phyloP scores from a whole-genome alignment of 1,284 basidiomycete genomes.

The Porodaedalea pini region DNA sequence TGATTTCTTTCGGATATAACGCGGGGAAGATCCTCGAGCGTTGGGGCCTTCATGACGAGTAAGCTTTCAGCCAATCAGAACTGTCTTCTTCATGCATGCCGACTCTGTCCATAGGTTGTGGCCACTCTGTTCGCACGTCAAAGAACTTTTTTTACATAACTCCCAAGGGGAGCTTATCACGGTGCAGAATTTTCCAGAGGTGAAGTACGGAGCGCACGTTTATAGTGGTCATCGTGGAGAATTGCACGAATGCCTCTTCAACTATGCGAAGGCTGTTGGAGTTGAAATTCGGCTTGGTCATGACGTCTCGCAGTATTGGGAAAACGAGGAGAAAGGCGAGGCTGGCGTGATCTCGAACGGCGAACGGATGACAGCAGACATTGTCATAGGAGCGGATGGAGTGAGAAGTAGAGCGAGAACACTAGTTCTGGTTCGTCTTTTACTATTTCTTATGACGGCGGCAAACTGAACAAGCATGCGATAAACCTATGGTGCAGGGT shows the following conservation, averaged over 20 bases:
- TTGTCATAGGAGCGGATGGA: conserved; percentile 25
- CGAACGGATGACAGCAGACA: conserved; percentile 21
- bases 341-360: conserved; percentile 22
- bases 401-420: conserved; percentile 19
- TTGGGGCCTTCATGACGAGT: conserved; percentile 23
- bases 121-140: conserved; percentile 21
- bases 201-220: conserved; percentile 12
- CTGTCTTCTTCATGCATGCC: too few relatives aligned
- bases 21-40: conserved; percentile 17
- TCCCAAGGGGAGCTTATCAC: conserved; percentile 20
- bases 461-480: too few relatives aligned
- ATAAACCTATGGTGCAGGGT: too few relatives aligned
- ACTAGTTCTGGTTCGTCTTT: conserved; percentile 27
- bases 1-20: too few relatives aligned
- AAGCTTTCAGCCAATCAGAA: too few relatives aligned
- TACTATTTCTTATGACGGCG: too few relatives aligned
- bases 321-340: conserved; percentile 18
- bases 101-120: conserved; percentile 17
- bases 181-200: conserved; percentile 10
- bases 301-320: too few relatives aligned
- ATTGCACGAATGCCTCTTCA: too few relatives aligned
- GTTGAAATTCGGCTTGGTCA: too few relatives aligned
- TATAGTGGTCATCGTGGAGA: too few relatives aligned
- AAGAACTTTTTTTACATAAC: conserved; percentile 18
- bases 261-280: too few relatives aligned